A percentile compares a stretch with the other conserved stretches of the same genome.
phyloP scores from a whole-genome alignment of 139 green algal species.

The Bryopsis sp. region DNA sequence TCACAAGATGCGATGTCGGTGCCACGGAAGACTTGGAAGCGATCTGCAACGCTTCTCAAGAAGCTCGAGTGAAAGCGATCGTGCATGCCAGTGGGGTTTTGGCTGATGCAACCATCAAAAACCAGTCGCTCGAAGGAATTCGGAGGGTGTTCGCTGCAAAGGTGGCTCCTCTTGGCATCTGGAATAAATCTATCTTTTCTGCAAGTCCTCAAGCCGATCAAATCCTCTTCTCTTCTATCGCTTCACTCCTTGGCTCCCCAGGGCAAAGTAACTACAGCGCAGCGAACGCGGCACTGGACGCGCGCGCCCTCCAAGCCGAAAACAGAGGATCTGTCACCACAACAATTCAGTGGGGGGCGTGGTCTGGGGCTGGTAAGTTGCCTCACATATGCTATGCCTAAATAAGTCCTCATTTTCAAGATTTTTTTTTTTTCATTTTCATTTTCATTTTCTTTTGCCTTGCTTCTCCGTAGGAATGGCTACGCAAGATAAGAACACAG shows the following conservation, averaged over 20 bases:
- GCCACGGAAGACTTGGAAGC: not conserved
- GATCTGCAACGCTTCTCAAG: not conserved
- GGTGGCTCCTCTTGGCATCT: slow-evolving; percentile 18
- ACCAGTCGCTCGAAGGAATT: slow-evolving; percentile 32
- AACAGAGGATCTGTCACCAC: slow-evolving; percentile 24
- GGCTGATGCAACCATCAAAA: slow-evolving; percentile 41
- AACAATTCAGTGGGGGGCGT: slow-evolving; percentile 72
- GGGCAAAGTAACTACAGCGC: slow-evolving; percentile 49
- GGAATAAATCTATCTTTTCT: not conserved
- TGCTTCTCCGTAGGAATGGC: slow-evolving; percentile 39
- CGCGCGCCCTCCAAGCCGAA: slow-evolving; percentile 12
- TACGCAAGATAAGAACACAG: slow-evolving; percentile 28
- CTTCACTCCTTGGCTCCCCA: slow-evolving; percentile 49
- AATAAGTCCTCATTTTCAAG: not conserved
- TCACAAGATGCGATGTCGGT: not conserved
- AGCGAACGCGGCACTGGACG: slow-evolving; percentile 47
- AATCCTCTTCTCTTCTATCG: slow-evolving; percentile 55
- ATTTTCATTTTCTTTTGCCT: not conserved
- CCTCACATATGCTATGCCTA: slow-evolving; percentile 31
- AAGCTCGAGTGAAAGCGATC: slow-evolving; percentile 25
- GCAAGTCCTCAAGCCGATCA: slow-evolving; percentile 21
- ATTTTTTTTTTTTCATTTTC: not conserved
- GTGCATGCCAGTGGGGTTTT: slow-evolving; percentile 54
- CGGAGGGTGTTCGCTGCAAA: slow-evolving; percentile 44
- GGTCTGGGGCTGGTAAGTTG: slow-evolving; percentile 51